Evolutionary conservation across 2,329 filamentous ascomycete species (phyloP).

Genomic region (Mollisiaceae sp.): DNA sequence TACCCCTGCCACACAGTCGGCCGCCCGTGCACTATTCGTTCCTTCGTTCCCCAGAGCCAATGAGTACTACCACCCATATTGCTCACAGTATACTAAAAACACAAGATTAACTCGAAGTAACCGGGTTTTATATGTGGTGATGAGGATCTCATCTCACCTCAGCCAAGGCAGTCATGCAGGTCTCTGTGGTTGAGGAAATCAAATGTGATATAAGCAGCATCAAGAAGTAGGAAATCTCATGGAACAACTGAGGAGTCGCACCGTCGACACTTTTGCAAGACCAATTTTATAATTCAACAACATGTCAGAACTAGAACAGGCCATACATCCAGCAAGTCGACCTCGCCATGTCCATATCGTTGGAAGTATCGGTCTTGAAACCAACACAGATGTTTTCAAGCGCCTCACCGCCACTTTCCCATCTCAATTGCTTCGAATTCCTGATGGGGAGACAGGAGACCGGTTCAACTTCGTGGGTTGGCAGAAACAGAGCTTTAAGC

Average conservation of each 20-base stretch:
- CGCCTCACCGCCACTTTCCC: slow-evolving; percentile 40
- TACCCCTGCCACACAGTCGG: neutral
- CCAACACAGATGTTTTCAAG: slow-evolving; percentile 44
- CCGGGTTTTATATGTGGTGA: neutral
- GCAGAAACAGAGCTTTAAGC: slow-evolving; percentile 43
- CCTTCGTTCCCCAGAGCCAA: no score
- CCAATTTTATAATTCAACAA: neutral
- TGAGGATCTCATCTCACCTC: neutral
- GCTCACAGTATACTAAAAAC: no score
- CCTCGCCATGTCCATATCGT: slow-evolving; percentile 38
- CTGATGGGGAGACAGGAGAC: slow-evolving; percentile 49
- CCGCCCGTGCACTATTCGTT: no score
- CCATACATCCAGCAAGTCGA: neutral
- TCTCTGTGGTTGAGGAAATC: neutral
- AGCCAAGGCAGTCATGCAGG: neutral
- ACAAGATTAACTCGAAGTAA: no score
- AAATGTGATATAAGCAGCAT: neutral
- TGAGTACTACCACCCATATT: no score
- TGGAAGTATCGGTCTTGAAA: slow-evolving; percentile 45
- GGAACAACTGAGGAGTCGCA: no score
- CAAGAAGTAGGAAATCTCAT: neutral
- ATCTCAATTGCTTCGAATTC: slow-evolving; percentile 45
- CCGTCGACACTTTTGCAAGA: no score
- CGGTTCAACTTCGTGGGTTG: slow-evolving; percentile 44
- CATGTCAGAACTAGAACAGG: neutral